A percentile compares a stretch with the other conserved stretches of the same genome.
phyloP scores from a whole-genome alignment of 805 yeast genomes.

The Wickerhamiella galacta region DNA sequence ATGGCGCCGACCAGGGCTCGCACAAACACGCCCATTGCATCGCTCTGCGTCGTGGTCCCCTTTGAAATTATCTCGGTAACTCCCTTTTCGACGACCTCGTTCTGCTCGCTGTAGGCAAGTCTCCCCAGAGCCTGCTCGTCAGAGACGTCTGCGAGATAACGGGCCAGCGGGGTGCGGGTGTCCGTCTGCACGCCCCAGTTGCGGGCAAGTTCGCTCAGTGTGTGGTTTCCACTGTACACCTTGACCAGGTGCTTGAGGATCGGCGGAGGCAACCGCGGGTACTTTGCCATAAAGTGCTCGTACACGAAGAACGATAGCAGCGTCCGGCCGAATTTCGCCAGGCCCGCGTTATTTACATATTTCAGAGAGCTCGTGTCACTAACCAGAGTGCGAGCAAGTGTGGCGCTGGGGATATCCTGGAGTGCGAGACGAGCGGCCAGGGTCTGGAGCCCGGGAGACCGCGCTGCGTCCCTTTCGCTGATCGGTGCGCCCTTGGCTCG shows the following conservation, averaged over 20 bases:
- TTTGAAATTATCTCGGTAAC: slow-evolving; percentile 2
- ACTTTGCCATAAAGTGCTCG: slow-evolving; percentile 53
- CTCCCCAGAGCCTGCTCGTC: slow-evolving; percentile 48
- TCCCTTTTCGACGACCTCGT: slow-evolving; percentile 8
- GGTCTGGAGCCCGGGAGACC: slow-evolving; percentile 60
- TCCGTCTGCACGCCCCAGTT: slow-evolving; percentile 85
- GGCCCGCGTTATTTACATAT: slow-evolving; percentile 56
- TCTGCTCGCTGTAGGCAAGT: slow-evolving; percentile 14
- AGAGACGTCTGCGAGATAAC: slow-evolving; percentile 53
- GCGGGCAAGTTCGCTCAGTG: slow-evolving; percentile 50
- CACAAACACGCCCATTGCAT: slow-evolving; percentile 47
- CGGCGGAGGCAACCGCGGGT: slow-evolving; percentile 79
- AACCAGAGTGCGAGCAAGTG: slow-evolving; percentile 69
- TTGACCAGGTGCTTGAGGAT: slow-evolving; percentile 63
- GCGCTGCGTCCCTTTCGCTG: slow-evolving; percentile 34
- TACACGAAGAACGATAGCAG: slow-evolving; percentile 58
- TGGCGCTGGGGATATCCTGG: slow-evolving; percentile 34
- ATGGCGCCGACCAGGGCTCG: slow-evolving; percentile 73
- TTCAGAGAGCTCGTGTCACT: slow-evolving; percentile 31
- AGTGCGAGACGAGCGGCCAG: slow-evolving; percentile 62
- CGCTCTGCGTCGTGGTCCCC: slow-evolving; percentile 8
- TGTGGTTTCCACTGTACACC: slow-evolving; percentile 50
- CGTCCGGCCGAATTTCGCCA: slow-evolving; percentile 68
- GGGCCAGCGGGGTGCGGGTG: slow-evolving; percentile 40
- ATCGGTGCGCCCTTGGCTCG: slow-evolving; percentile 18